Evolutionary conservation across 371 early-diverging fungal genomes (phyloP), one percentile per base, ranked within the genome.

Genomic region (Choanephora cucurbitarum): DNA sequence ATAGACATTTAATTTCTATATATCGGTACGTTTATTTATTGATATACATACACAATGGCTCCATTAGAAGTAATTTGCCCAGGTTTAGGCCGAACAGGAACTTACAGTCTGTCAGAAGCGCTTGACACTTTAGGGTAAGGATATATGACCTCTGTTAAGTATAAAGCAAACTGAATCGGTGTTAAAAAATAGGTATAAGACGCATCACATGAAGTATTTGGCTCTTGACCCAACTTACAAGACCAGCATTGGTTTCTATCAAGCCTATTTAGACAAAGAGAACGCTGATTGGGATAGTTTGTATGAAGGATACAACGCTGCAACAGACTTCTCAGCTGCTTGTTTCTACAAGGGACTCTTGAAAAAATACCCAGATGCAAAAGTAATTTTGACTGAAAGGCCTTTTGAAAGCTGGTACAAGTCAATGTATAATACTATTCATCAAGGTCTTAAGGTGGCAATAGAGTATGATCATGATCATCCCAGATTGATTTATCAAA

Each of bases 91-190:
- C 3, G 28, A 28, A 64, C 67, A 24, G 71, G 67, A 0, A 70
- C 71, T 18, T 42, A 61, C 22, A 60, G 61, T 15, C 44, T 70
- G 24, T 58, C 57, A 31, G n/a, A 28, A n/a, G 71, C 71, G 14
- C 53, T 70, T 14, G 51, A 63, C 21, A 60, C 28, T 1, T 44
- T 70, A 15, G 71, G 71, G 71, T 64, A 66, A 3, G 28, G 7
- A 28, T 28, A 5, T 7, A 28, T 28, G 28, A n/a, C n/a, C n/a
- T n/a, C n/a, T n/a, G n/a, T n/a, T n/a, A n/a, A n/a, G n/a, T n/a
- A n/a, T n/a, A n/a, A n/a, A n/a, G n/a, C n/a, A n/a, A n/a, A n/a
- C n/a, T n/a, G n/a, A n/a, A n/a, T 28, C 7, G 59, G n/a, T 40
- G 19, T 15, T 8, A 10, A 24, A 18, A 17, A 8, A 10, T 31